phyloP scores from a whole-genome alignment of 2,329 filamentous ascomycete genomes.

The Aspergillus ochraceus region DNA sequence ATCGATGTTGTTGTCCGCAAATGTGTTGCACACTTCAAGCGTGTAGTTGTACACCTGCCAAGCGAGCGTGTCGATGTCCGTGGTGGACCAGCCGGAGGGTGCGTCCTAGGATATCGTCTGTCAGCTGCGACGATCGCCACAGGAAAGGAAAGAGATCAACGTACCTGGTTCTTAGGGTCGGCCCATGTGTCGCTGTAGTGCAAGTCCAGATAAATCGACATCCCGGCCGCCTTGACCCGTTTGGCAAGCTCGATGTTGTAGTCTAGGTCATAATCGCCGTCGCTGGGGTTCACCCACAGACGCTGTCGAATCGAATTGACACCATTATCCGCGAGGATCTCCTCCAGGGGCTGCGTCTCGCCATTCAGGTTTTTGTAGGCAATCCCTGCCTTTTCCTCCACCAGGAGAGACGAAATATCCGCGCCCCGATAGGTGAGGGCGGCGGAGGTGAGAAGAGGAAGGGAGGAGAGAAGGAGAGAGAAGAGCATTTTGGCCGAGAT shows the following conservation, averaged over 20 bases:
- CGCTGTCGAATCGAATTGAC: slow-evolving; percentile 71
- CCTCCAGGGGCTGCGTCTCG: slow-evolving; percentile 57
- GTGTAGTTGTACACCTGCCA: slow-evolving; percentile 71
- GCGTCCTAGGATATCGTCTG: slow-evolving; percentile 38
- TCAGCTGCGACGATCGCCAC: not conserved
- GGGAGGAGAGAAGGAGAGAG: slow-evolving; percentile 17
- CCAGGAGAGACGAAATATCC: slow-evolving; percentile 67
- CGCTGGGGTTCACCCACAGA: slow-evolving; percentile 68
- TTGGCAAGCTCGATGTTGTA: slow-evolving; percentile 70
- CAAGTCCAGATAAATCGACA: slow-evolving; percentile 63
- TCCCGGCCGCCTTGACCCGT: slow-evolving; percentile 62
- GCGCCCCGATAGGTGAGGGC: slow-evolving; percentile 65
- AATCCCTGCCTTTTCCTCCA: slow-evolving; percentile 63
- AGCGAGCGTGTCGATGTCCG: slow-evolving; percentile 57
- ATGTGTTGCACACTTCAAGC: slow-evolving; percentile 59
- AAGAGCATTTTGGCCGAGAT: slow-evolving; percentile 11
- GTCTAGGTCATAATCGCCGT: slow-evolving; percentile 66
- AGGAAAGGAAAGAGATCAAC: not conserved
- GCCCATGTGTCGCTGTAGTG: slow-evolving; percentile 72
- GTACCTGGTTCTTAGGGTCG: not conserved
- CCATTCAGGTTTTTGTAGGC: slow-evolving; percentile 61
- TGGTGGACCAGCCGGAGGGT: slow-evolving; percentile 63
- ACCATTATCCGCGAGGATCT: slow-evolving; percentile 61
- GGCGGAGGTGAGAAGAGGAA: slow-evolving; percentile 26
- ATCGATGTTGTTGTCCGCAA: slow-evolving; percentile 55